Evolutionary conservation across 202 grass and related monocot species (phyloP), one percentile per base, ranked within the genome.

Genomic region (Digitaria exilis): DNA sequence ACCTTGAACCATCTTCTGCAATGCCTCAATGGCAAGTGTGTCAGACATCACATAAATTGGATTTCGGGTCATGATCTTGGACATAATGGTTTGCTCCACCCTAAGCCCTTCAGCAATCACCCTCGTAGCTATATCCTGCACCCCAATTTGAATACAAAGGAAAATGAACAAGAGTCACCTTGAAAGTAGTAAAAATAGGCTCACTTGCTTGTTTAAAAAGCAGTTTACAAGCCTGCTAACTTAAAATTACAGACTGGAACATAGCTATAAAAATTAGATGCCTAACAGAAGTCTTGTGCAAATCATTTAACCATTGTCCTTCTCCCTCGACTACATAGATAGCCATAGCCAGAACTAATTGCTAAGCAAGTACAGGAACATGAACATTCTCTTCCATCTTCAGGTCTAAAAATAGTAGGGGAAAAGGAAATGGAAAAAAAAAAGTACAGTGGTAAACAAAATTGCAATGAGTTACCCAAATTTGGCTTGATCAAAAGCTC

Each of bases 1-100:
- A 99, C 96, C 91, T 93, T 94, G 93, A 67, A 99, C 93, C 96
- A 99, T 99, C 85, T 99, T 99, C 69, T 99, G 96, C 80, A 99
- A 83, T 61, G 96, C 96, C 52, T 99, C 93, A 79, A 92, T 99
- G 25, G 93, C 96, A 55, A 92, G 86, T 21, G 87, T 82, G 48
- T 99, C 93, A 28, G 93, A 82, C 76, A 93, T 92, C 18, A 96
- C 93, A 85, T 91, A 98, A 64, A 76, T 35, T n/a, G 96, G 93
- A 70, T 90, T 98, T 80, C 93, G 65, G 11, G 93, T 98, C 96
- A 98, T 96, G 65, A 98, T 90, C 88, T 94, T 99, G 25, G 87
- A 92, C 70, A 96, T 87, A 19, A 86, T 75, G n/a, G 96, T 96
- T 80, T 99, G 93, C 85, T 99, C 91, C 60, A 94, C 91, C 55